Evolutionary conservation across 164 flowering plant genomes (phyloP).

Genomic region (Vitis amurensis): DNA sequence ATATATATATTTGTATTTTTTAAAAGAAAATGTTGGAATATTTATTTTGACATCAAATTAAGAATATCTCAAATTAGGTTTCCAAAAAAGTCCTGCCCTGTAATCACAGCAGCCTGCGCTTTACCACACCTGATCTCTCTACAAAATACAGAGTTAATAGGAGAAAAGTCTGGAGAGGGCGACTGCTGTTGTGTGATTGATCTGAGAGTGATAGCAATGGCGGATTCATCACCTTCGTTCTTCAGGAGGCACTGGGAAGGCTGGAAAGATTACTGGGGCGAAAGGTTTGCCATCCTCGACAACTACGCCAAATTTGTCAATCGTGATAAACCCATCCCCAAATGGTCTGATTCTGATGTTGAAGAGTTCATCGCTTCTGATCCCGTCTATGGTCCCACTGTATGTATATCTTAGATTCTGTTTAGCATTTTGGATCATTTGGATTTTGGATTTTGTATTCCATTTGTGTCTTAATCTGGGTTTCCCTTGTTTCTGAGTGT

Average conservation of each 20-base stretch:
- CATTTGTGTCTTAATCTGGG: not conserved
- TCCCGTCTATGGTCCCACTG: conserved; percentile 82
- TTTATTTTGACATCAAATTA: too few species aligned
- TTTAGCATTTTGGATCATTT: not conserved
- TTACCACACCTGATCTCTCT: too few species aligned
- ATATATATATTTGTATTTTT: too few species aligned
- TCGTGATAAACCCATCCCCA: conserved; percentile 58
- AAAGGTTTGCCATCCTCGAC: conserved; percentile 54
- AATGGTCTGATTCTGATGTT: conserved; percentile 76
- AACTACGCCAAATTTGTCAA: conserved; percentile 45
- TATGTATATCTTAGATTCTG: conserved; percentile 15
- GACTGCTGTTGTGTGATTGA: too few species aligned
- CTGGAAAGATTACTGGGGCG: conserved; percentile 56
- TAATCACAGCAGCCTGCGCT: too few species aligned
- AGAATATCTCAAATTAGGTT: too few species aligned
- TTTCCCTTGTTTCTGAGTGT: not conserved
- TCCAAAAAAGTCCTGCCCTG: too few species aligned
- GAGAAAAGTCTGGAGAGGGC: too few species aligned
- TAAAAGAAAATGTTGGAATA: too few species aligned
- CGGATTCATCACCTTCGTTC: conserved; percentile 18
- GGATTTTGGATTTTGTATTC: not conserved
- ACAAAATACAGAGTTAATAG: too few species aligned
- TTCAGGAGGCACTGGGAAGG: conserved; percentile 35
- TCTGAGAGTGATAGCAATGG: conserved; percentile 10
- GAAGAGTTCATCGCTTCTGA: conserved; percentile 77